Percentiles rank a stretch among this genome's conserved stretches.
Evolutionary conservation across 2,329 filamentous ascomycete genomes (phyloP).

Genomic region (Claviceps sorghi): DNA sequence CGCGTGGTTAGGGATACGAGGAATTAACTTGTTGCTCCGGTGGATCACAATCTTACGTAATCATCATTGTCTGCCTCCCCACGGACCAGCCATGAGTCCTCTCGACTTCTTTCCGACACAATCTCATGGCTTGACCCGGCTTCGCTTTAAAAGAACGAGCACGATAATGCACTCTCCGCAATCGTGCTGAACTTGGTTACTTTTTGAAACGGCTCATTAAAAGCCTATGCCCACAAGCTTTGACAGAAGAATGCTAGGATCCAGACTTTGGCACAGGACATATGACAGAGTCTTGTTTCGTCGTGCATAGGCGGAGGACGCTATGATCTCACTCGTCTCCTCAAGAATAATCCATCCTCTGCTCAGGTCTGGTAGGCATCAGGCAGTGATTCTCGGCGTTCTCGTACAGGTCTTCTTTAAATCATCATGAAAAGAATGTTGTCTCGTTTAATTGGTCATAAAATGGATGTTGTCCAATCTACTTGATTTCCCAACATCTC

Average conservation of each 20-base stretch:
- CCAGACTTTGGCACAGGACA: no score
- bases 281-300: no score
- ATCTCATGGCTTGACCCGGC: neutral
- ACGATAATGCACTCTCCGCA: neutral
- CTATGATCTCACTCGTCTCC: no score
- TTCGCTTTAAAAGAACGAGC: neutral
- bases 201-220: neutral
- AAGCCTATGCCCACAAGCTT: no score
- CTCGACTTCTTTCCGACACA: neutral
- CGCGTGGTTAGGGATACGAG: conserved; percentile 12
- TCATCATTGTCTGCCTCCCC: neutral
- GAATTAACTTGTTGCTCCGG: conserved; percentile 6
- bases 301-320: no score
- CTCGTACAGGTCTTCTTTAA: neutral
- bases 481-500: neutral
- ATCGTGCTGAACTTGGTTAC: neutral
- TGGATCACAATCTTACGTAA: conserved; percentile 1
- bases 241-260: no score
- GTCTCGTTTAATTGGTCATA: neutral
- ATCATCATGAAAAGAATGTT: neutral
- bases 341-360: neutral
- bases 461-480: neutral
- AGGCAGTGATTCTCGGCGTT: neutral
- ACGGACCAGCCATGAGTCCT: neutral
- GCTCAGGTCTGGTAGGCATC: neutral